phyloP scores from a whole-genome alignment of 495 filamentous ascomycete species.

The Aspergillus cavernicola region DNA sequence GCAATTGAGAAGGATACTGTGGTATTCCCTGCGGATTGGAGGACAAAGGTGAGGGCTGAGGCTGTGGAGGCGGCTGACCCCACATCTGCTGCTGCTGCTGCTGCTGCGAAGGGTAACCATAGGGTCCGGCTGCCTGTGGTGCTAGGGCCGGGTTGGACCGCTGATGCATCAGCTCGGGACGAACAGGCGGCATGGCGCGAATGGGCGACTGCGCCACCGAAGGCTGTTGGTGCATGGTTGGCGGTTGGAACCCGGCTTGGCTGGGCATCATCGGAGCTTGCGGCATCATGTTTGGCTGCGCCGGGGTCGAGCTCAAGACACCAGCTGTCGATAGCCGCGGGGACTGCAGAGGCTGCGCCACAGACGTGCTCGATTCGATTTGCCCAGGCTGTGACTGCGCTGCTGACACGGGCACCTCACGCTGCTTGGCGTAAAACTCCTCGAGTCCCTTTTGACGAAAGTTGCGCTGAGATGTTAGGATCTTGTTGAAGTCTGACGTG shows the following conservation, averaged over 20 bases:
- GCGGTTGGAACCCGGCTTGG: constrained; percentile 32
- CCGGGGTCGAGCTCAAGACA: constrained; percentile 37
- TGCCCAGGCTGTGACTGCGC: constrained; percentile 43
- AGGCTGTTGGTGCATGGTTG: constrained; percentile 35
- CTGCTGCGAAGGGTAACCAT: constrained; percentile 45
- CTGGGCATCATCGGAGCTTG: constrained; percentile 40
- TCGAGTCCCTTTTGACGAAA: constrained; percentile 73
- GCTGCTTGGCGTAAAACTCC: constrained; percentile 71
- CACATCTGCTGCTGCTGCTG: constrained; percentile 48
- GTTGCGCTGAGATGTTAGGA: constrained; percentile 67
- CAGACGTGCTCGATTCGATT: constrained; percentile 47
- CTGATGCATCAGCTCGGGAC: constrained; percentile 46
- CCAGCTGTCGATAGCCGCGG: constrained; percentile 37
- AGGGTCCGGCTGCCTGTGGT: constrained; percentile 39
- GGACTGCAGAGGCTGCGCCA: constrained; percentile 44
- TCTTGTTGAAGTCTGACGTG: constrained; percentile 86
- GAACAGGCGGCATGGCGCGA: constrained; percentile 39
- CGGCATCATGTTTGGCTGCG: constrained; percentile 34
- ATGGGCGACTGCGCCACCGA: constrained; percentile 42
- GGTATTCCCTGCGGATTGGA: constrained; percentile 41
- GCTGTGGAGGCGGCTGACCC: constrained; percentile 53
- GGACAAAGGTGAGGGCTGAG: constrained; percentile 47
- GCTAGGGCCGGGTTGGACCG: constrained; percentile 39
- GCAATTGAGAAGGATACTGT: constrained; percentile 43
- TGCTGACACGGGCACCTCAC: constrained; percentile 62